Evolutionary conservation across 1,139 yeast genomes (phyloP).

Genomic region (Saccharomyces hybrid): DNA sequence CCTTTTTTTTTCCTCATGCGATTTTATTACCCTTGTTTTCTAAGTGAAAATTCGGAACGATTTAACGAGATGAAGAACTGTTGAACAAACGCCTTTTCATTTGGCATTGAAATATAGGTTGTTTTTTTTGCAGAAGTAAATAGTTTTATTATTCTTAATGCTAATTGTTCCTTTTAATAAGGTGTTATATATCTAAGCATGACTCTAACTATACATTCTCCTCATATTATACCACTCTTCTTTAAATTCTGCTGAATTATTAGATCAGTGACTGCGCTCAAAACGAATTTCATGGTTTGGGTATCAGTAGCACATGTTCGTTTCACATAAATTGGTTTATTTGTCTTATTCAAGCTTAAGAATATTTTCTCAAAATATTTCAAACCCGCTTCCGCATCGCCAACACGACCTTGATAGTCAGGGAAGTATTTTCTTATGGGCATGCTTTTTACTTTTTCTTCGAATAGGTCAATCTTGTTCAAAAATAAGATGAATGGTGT

Average conservation of each 20-base stretch:
- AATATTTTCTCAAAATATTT: conserved; percentile 62
- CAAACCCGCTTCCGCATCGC: conserved; percentile 58
- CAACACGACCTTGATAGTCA: conserved; percentile 55
- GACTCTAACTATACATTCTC: not conserved
- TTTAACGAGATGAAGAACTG: not conserved
- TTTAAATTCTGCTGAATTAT: conserved; percentile 75
- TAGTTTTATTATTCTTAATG: not conserved
- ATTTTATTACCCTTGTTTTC: not conserved
- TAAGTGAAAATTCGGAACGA: not conserved
- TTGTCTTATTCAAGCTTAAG: conserved; percentile 50
- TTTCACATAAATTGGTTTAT: conserved; percentile 79
- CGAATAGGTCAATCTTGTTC: conserved; percentile 79
- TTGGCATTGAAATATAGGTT: not conserved
- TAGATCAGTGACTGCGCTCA: conserved; percentile 88
- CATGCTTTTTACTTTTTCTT: conserved; percentile 56
- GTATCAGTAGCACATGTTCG: conserved; percentile 96
- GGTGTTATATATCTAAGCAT: not conserved
- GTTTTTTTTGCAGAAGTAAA: not conserved
- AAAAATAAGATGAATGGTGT: conserved; percentile 86
- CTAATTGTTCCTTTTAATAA: not conserved
- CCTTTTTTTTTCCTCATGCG: conserved; percentile 1
- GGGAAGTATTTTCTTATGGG: conserved; percentile 67
- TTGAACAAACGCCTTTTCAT: not conserved
- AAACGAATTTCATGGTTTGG: conserved; percentile 75
- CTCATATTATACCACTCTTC: conserved; percentile 68